Base-by-base conservation (phyloP, 1,284 basidiomycete genomes). In the Apiotrichum montevideense region DNA sequence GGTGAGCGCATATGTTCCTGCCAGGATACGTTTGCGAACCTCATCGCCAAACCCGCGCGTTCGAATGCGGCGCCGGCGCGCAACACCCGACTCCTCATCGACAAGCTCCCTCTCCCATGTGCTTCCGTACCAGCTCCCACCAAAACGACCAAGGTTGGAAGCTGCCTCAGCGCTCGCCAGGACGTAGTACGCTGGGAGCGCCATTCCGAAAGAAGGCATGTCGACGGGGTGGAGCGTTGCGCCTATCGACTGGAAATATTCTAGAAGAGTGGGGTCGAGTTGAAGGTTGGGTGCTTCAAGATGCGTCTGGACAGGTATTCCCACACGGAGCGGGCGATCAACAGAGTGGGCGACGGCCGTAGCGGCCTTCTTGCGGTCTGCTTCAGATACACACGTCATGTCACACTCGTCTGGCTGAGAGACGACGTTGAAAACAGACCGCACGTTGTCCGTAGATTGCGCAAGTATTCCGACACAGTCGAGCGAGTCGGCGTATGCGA, bases 181-280 rank as follows among this genome's bases (percentile, higher is more conserved):
- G 10, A 97, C 88, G 69, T 98, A 98, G 79, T 98, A 98, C 4
- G 93, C 89, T 52, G 91, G 90, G 2, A 98, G 79, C 0, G 90
- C 88, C 65, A 87, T 87, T 1, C 77, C 78, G 0, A 90, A 89
- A 2, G 83, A 82, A 0, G 91, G 90, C 15, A 98, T 79, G 7
- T 86, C 86, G 1, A 98, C 84, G 0, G 89, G 81, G 0, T 85
- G 75, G 15, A 97, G 67, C 0, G 79, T 77, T 0, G 90, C 92
- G 0, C 93, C 93, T 0, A 79, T 77, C 0, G 72, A 60, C 59
- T 80, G 74, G 2, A 97, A 80, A 4, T 72, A 62, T 0, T 69
- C 59, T 15, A 95, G 73, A 0, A 72, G 62, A 7, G 60, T 56
- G 6, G 43, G 33, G 10, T 13, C 83, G 60, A 68, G 35, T 46